These are phyloP conservation scores for Intubia oerlemansii DNA, from an alignment of 2,329 filamentous ascomycete genomes.

Conservation along the genomic window DNA sequence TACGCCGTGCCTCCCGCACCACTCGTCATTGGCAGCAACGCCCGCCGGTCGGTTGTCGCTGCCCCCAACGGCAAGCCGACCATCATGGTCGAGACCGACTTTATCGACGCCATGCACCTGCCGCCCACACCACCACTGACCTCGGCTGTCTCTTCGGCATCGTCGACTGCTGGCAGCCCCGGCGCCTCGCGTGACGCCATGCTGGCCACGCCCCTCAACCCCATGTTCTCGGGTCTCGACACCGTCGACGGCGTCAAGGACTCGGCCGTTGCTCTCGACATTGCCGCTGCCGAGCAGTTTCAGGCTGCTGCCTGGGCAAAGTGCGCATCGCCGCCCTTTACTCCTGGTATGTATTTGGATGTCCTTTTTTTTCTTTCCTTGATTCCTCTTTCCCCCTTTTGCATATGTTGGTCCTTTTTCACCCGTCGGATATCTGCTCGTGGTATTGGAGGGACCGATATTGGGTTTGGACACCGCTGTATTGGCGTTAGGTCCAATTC, in stretches of 20 bases:
- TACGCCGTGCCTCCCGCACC: conserved; percentile 17
- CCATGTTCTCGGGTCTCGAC: conserved; percentile 53
- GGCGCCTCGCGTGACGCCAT: conserved; percentile 42
- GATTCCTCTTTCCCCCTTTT: too few relatives aligned
- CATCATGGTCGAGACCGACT: conserved; percentile 61
- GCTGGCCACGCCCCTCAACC: conserved; percentile 65
- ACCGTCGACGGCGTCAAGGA: conserved; percentile 40
- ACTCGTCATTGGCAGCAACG: conserved; percentile 20
- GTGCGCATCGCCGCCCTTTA: conserved; percentile 66
- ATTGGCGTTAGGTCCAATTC: too few relatives aligned
- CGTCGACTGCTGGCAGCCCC: conserved; percentile 73
- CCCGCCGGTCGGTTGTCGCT: conserved; percentile 60
- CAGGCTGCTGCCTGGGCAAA: conserved; percentile 56
- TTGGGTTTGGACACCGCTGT: too few relatives aligned
- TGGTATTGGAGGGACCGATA: too few relatives aligned
- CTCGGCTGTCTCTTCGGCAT: conserved; percentile 54
- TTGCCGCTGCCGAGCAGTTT: conserved; percentile 48
- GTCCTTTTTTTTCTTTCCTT: not conserved
- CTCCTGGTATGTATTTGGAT: conserved; percentile 47
- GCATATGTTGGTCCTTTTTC: too few relatives aligned
- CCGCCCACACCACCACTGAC: conserved; percentile 71
- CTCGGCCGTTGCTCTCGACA: conserved; percentile 48
- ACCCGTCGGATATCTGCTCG: too few relatives aligned
- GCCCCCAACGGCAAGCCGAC: conserved; percentile 48
- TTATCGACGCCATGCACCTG: conserved; percentile 44